Conservation (phyloP, 495 filamentous ascomycete genomes). For the Penicillium riverlandense region DNA sequence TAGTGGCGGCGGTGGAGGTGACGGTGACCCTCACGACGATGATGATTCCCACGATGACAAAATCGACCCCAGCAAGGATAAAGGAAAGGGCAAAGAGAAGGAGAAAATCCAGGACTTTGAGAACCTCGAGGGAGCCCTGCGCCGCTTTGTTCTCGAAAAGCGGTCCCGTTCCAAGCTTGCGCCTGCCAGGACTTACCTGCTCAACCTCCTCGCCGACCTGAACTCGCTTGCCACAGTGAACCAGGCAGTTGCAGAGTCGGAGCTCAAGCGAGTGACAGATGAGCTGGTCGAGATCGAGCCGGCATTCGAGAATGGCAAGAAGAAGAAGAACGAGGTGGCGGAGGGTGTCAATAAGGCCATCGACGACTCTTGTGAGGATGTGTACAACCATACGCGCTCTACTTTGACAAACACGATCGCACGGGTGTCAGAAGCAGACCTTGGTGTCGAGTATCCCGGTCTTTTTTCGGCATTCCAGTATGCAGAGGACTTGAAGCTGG, state of each 20-base stretch:
- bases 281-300: slow-evolving; percentile 81
- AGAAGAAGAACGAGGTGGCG: slow-evolving; percentile 71
- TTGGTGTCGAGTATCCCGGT: slow-evolving; percentile 81
- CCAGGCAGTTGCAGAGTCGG: slow-evolving; percentile 73
- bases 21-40: slow-evolving; percentile 45
- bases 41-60: slow-evolving; percentile 40
- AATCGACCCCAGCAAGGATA: slow-evolving; percentile 44
- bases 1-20: slow-evolving; percentile 49
- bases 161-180: slow-evolving; percentile 91
- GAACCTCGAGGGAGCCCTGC: slow-evolving; percentile 75
- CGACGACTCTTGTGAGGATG: slow-evolving; percentile 74
- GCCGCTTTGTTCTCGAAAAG: slow-evolving; percentile 94
- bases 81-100: slow-evolving; percentile 85
- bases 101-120: slow-evolving; percentile 86
- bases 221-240: slow-evolving; percentile 80
- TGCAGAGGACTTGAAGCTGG: slow-evolving; percentile 84
- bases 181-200: slow-evolving; percentile 91
- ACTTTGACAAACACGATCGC: slow-evolving; percentile 64
- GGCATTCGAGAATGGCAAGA: slow-evolving; percentile 73
- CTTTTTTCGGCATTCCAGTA: slow-evolving; percentile 81
- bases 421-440: slow-evolving; percentile 64
- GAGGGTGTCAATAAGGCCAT: slow-evolving; percentile 76
- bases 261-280: slow-evolving; percentile 74
- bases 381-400: slow-evolving; percentile 74
- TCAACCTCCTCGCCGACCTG: slow-evolving; percentile 84